Evolutionary conservation across 2,329 filamentous ascomycete genomes (phyloP).

Genomic region (Xylariales sp.): DNA sequence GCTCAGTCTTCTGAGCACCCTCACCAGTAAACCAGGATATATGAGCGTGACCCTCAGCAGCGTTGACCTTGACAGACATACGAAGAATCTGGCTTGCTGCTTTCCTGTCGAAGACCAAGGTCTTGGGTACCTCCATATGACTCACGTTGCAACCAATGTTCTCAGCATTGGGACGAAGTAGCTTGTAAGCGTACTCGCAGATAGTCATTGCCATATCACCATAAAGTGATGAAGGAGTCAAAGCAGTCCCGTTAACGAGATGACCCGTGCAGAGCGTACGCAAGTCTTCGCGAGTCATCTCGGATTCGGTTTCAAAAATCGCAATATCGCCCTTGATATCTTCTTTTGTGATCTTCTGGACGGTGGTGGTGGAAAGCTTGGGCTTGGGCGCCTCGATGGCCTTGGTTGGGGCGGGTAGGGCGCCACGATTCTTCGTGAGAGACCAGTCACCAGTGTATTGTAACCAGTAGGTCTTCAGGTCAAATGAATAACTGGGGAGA

Average conservation of each 20-base stretch:
- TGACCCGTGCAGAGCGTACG: constrained; percentile 60
- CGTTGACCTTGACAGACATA: constrained; percentile 55
- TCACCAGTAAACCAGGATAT: constrained; percentile 56
- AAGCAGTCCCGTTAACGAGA: constrained; percentile 60
- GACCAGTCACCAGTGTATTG: constrained; percentile 58
- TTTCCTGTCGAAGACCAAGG: constrained; percentile 54
- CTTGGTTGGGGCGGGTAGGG: constrained; percentile 36
- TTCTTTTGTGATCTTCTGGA: constrained; percentile 60
- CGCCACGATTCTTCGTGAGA: constrained; percentile 60
- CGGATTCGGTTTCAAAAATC: constrained; percentile 59
- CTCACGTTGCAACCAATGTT: constrained; percentile 59
- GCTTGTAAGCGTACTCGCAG: constrained; percentile 63
- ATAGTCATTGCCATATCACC: constrained; percentile 51
- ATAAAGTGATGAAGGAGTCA: constrained; percentile 58
- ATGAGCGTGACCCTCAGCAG: constrained; percentile 48
- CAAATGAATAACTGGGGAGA: constrained; percentile 65
- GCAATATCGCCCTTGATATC: constrained; percentile 56
- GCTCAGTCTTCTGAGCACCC: constrained; percentile 54
- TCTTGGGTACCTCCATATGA: constrained; percentile 65
- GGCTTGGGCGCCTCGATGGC: constrained; percentile 33
- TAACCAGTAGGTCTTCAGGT: constrained; percentile 69
- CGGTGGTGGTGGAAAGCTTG: constrained; percentile 60
- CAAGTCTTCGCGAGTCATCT: constrained; percentile 59
- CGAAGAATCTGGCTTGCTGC: constrained; percentile 53
- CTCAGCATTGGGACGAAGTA: constrained; percentile 51